Evolutionary conservation across 345 rosid genomes (phyloP), one percentile per base, ranked within the genome.

Genomic region (Arabis hirsuta): DNA sequence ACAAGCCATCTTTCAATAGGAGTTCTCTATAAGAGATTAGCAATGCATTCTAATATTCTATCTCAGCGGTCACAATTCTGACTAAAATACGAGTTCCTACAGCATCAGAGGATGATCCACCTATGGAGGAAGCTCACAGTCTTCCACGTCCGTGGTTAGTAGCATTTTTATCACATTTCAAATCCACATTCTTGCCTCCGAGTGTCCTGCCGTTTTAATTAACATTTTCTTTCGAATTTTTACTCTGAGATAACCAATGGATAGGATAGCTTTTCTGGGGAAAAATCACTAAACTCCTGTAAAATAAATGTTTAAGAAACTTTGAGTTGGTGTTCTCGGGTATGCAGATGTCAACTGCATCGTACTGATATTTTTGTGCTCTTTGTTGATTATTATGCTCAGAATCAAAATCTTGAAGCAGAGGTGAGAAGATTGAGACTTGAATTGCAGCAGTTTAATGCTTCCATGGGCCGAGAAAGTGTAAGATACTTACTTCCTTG

Each of bases 381-480:
- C 54, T 47, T 59, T 76, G 48, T 62, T 55, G 45, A 56, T 14
- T 4, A 67, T 44, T 62, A 64, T 50, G 44, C 13, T 71, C 57
- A 66, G 83, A 88, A 65, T 88, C 63, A 32, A 8, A 55, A 55
- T 32, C 55, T 86, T 80, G 86, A 88, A 11, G 76, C 60, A 29
- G 90, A 86, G 80, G 79, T 92, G 66, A 76, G 70, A 74, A 84
- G 80, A 78, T 65, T 90, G 58, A 85, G 76, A 74, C 79, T 71
- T 42, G 93, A 88, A 63, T 55, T 92, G 64, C 80, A 90, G 69
- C 84, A 85, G 39, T 68, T 67, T 72, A 86, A 82, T 78, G 76
- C 72, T 73, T 71, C 83, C 43, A 81, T 80, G 41, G 71, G 77
- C 51, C 65, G 74, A 72, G 66, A 62, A 36, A 83, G 58, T 82